A percentile compares a stretch with the other conserved stretches of the same genome.
These are phyloP conservation scores for Saccharomycopsis lassenensis DNA, from an alignment of 805 yeast genomes.

Conservation along the genomic window DNA sequence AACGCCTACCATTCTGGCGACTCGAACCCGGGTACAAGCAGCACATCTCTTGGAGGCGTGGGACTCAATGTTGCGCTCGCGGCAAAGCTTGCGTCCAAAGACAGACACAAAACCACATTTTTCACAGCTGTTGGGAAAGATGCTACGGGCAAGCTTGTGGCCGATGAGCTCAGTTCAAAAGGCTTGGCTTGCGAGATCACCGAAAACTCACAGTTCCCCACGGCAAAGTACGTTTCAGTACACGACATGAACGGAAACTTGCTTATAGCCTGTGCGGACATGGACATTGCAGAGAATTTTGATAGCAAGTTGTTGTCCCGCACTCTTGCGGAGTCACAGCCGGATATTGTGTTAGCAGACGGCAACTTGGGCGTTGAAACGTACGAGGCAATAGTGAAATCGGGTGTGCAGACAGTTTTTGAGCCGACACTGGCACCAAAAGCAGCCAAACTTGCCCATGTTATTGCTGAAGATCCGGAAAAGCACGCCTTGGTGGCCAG, in stretches of 20 bases:
- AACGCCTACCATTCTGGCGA: conserved; percentile 33
- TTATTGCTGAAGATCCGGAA: conserved; percentile 7
- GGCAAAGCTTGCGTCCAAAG: conserved; percentile 26
- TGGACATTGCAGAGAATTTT: conserved; percentile 53
- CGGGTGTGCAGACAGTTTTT: conserved; percentile 31
- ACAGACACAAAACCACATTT: conserved; percentile 24
- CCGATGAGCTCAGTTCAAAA: conserved; percentile 21
- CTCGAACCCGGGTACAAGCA: conserved; percentile 60
- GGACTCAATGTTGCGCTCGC: conserved; percentile 74
- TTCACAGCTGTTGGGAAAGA: conserved; percentile 58
- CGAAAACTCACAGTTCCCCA: conserved; percentile 23
- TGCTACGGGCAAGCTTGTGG: conserved; percentile 34
- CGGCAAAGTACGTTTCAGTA: conserved; percentile 68
- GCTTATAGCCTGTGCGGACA: conserved; percentile 72
- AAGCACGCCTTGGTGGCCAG: too few relatives aligned
- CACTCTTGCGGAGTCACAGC: conserved; percentile 31
- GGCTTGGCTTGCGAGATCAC: conserved; percentile 16
- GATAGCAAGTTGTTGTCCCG: conserved; percentile 31
- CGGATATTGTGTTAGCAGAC: conserved; percentile 49
- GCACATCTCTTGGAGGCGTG: conserved; percentile 68
- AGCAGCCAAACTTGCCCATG: conserved; percentile 36
- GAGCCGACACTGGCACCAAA: conserved; percentile 77
- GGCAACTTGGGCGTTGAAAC: conserved; percentile 47
- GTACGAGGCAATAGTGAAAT: conserved; percentile 27
- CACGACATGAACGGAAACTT: conserved; percentile 55